Evolutionary conservation across 805 yeast species (phyloP), one percentile per base, ranked within the genome.

Genomic region (Kodamaea neixiangensis): DNA sequence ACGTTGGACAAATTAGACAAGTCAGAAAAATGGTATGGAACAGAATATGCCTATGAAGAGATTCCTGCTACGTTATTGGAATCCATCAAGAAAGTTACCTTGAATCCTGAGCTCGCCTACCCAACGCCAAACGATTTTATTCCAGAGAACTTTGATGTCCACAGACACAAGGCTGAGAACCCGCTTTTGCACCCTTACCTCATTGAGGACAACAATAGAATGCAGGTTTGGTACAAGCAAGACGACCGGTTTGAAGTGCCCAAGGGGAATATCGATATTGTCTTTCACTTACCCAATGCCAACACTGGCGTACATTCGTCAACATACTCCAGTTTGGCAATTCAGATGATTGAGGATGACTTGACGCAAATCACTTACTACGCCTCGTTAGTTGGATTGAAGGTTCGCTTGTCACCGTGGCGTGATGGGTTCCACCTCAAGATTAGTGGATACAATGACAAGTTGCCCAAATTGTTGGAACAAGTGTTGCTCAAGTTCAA

Each of bases 181-280:
- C 78, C 82, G 3, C 59, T 72, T 43, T 75, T 75, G 22, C 80
- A 79, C 53, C 97, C 97, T 1, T 72, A 73, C 34, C 71, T 90
- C 38, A 69, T 94, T 49, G 65, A 78, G 52, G 75, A 79, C 43
- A 75, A 77, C 43, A 68, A 77, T 11, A 75, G 75, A 44, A 67
- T 76, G 35, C 85, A 83, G 58, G 71, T 89, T 34, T 93, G 98
- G 98, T 89, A 76, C 66, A 93, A 93, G 65, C 86, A 86, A 59
- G 97, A 93, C 70, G 97, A 93, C 58, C 82, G 85, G 46, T 88
- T 93, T 63, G 82, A 87, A 75, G 87, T 89, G 14, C 99, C 98
- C 46, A 88, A 92, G 69, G 94, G 94, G 0, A 75, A 81, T 45
- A 80, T 91, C 25, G 80, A 81, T 37, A 64, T 89, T 48, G 74